Base-by-base conservation (phyloP, 73 alveolate species). In the Paramecium caudatum region DNA sequence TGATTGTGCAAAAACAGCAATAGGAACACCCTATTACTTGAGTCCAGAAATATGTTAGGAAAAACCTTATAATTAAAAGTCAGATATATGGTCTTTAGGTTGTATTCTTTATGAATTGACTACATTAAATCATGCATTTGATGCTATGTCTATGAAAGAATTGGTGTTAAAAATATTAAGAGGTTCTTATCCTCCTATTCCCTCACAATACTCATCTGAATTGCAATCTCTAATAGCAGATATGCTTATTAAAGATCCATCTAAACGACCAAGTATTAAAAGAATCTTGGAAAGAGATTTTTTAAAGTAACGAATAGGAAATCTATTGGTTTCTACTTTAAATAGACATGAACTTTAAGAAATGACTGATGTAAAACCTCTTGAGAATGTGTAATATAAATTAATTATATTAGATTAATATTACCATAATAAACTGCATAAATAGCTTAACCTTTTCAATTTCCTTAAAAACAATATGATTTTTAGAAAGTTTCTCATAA, bases 41-140 rank as follows among this genome's bases (percentile, higher is more conserved):
- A 94, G 99, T 0, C 99, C 99, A 13, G 99, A 98, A 90, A 98
- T 98, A 3, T 97, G 99, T 43, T 94, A 94, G 37, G 99, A 94
- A 82, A 96, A 95, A 91, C 99, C 99, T 0, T 98, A 98, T 95
- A 98, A 95, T 84, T 91, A 97, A 86, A 97, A 98, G 93, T 96
- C 99, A 36, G 99, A 98, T 91, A 95, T 98, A 0, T 98, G 99
- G 99, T 94, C 99, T n/a, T 94, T 98, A 3, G 99, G 99, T n/a
- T 98, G 99, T 61, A 94, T 98, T 25, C 94, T 98, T 43, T 98
- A 97, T 92, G 99, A 98, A 82, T 90, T 97, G 97, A 97, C 98
- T 55, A 98, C 99, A 10, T 95, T 98, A 46, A 95, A 97, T 37
- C 99, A 97, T 93, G 99, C 99, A 50, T 98, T 98, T 91, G 99